These are phyloP conservation scores for Podospora fimiseda DNA, from an alignment of 495 filamentous ascomycete species.

Conservation along the genomic window DNA sequence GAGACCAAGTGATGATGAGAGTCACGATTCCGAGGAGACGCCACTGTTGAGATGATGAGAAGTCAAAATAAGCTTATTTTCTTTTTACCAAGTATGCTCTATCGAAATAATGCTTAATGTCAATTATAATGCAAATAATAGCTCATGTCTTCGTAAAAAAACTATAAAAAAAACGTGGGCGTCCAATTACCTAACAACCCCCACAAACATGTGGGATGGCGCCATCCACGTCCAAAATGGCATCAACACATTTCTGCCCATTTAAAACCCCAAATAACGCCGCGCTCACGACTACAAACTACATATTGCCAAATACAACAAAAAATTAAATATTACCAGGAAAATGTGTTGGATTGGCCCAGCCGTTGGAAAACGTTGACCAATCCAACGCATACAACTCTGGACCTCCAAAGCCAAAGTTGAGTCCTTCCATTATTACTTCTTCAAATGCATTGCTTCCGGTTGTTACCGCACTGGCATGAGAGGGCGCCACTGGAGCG, in stretches of 20 bases:
- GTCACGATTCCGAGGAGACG: constrained; percentile 22
- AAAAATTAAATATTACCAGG: constrained; percentile 2
- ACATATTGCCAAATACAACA: too few relatives aligned
- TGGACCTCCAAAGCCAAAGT: constrained; percentile 23
- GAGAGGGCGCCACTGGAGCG: constrained; percentile 15
- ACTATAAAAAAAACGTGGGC: neutral
- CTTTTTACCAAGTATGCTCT: neutral
- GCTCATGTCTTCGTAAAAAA: too few relatives aligned
- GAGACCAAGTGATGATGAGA: constrained; percentile 4
- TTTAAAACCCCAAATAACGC: constrained; percentile 1
- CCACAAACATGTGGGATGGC: constrained; percentile 17
- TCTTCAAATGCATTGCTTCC: constrained; percentile 28
- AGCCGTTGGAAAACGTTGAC: constrained; percentile 15
- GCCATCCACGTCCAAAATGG: constrained; percentile 15
- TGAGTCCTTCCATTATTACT: constrained; percentile 15
- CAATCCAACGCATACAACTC: constrained; percentile 22
- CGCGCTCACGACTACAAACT: neutral
- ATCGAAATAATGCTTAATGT: neutral
- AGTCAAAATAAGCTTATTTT: neutral
- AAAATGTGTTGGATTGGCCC: constrained; percentile 15
- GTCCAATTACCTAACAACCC: constrained; percentile 1
- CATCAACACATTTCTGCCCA: neutral
- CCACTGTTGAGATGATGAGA: constrained; percentile 23
- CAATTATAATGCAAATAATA: neutral
- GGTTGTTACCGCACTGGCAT: constrained; percentile 19